Base-by-base conservation (phyloP, 1,284 basidiomycete genomes). In the Trichosporon coremiiforme region DNA sequence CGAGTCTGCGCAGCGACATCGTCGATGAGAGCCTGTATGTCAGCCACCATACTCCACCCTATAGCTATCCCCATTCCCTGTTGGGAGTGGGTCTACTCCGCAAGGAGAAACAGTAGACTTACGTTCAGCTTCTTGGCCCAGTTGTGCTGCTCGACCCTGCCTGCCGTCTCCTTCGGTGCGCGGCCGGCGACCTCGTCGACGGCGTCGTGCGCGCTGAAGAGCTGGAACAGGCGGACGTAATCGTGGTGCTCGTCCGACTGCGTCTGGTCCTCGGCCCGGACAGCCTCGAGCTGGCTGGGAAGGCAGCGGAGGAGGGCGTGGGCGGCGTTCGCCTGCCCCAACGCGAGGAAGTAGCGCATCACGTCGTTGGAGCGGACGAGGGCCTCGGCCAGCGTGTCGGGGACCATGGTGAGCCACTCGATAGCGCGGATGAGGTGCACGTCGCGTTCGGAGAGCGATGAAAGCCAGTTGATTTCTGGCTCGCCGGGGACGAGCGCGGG, bases 381-480 rank as follows among this genome's bases (percentile, higher is more conserved):
- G 0, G 94, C 94, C 17, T 89, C 89, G n/a, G 86, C 84, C 73
- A 90, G 89, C 0, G 93, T 96, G 20, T 87, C 84, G 53, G 89
- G 87, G 73, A 88, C 85, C 80, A 94, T 92, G 0, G 89, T 92
- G 62, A 96, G 92, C 96, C 96, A 99, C 79, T 98, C 95, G 69
- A 98, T 90, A 0, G 92, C 91, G 9, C 94, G 88, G 65, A 98
- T 87, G 9, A 99, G 86, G 64, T 91, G 83, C 53, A 86, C 82
- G 79, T 96, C 92, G 15, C 80, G 76, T 45, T 83, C 76, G 47
- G 72, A 66, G 38, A 83, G 75, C 0, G 80, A 75, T 0, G 77
- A 73, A 64, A 83, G 76, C 8, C 86, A 86, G 0, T 91, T 90
- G 65, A 93, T 85, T 8, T 89, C 86, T 17, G 81, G 76, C 70